Percentiles rank a stretch among this genome's conserved stretches.
phyloP scores from a whole-genome alignment of 2,329 filamentous ascomycete species.

The Microascus cirrosus region DNA sequence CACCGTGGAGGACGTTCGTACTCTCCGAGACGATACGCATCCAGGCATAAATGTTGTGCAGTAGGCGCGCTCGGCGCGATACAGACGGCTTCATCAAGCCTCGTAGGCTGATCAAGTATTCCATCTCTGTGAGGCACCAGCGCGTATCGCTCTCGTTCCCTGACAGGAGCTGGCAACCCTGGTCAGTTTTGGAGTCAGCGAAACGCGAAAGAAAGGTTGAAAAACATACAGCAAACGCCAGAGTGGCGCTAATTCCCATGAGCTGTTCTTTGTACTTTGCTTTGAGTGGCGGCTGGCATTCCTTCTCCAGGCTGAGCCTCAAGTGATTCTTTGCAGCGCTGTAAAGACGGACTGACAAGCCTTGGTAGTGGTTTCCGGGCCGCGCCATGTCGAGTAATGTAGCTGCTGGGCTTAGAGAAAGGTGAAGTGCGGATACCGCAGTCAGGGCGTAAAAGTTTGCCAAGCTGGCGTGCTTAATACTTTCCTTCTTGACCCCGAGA shows the following conservation, averaged over 20 bases:
- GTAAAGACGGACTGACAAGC: background rate
- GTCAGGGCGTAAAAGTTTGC: background rate
- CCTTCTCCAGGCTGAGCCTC: background rate
- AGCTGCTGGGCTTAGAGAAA: background rate
- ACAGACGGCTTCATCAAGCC: slow-evolving; percentile 23
- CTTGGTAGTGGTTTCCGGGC: background rate
- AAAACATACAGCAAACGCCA: background rate
- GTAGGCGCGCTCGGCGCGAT: slow-evolving; percentile 26
- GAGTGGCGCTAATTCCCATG: background rate
- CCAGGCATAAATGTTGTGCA: slow-evolving; percentile 35
- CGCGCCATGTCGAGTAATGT: background rate
- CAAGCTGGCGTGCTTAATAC: background rate
- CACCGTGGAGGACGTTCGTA: slow-evolving; percentile 13
- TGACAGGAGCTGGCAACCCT: background rate
- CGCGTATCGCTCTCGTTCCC: slow-evolving; percentile 14
- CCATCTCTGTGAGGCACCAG: slow-evolving; percentile 27
- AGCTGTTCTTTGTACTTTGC: background rate
- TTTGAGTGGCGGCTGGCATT: background rate
- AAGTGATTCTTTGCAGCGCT: background rate
- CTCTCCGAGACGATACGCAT: slow-evolving; percentile 33
- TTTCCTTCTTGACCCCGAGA: background rate
- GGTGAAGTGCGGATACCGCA: background rate
- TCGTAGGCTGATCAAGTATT: slow-evolving; percentile 26
- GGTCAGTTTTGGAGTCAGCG: background rate
- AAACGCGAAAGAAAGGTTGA: background rate